Percentiles rank a stretch among this genome's conserved stretches.
phyloP scores from a whole-genome alignment of 768 basidiomycete species.

The Rhizopogon vulgaris region DNA sequence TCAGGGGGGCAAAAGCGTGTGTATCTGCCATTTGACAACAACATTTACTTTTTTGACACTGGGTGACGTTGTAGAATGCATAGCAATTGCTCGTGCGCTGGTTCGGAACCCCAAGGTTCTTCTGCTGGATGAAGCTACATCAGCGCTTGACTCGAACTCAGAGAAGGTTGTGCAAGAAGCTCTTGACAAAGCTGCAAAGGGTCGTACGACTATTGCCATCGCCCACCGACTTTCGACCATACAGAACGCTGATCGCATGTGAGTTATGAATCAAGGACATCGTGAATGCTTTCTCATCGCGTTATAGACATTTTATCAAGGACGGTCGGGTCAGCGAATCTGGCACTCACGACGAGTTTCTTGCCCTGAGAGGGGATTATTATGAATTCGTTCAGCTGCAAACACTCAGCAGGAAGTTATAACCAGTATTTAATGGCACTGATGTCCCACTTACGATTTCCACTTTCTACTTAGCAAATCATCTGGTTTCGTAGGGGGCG shows the following conservation, averaged over 20 bases:
- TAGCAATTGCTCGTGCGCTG: constrained; percentile 87
- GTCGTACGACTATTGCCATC: constrained; percentile 91
- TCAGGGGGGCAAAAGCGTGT: constrained; percentile 85
- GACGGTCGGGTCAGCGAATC: constrained; percentile 81
- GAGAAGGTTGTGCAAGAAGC: constrained; percentile 95
- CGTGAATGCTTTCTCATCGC: background rate
- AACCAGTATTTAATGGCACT: background rate
- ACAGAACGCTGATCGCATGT: constrained; percentile 88
- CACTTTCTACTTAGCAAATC: background rate
- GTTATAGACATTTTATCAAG: constrained; percentile 75
- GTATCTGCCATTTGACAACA: constrained; percentile 16
- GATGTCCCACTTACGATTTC: background rate
- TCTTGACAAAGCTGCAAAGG: constrained; percentile 85
- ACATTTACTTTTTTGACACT: background rate
- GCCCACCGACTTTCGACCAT: constrained; percentile 95
- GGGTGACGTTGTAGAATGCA: constrained; percentile 39
- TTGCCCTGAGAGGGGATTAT: constrained; percentile 59
- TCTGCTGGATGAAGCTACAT: constrained; percentile 85
- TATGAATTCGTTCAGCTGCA: constrained; percentile 86
- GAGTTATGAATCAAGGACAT: constrained; percentile 18
- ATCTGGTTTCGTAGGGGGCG: no score
- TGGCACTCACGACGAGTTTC: constrained; percentile 83
- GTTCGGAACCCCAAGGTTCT: constrained; percentile 87
- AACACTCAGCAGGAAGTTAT: constrained; percentile 44
- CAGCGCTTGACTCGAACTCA: constrained; percentile 84